Evolutionary conservation across 306 rosid species (phyloP).

Genomic region (Quercus bicolor): DNA sequence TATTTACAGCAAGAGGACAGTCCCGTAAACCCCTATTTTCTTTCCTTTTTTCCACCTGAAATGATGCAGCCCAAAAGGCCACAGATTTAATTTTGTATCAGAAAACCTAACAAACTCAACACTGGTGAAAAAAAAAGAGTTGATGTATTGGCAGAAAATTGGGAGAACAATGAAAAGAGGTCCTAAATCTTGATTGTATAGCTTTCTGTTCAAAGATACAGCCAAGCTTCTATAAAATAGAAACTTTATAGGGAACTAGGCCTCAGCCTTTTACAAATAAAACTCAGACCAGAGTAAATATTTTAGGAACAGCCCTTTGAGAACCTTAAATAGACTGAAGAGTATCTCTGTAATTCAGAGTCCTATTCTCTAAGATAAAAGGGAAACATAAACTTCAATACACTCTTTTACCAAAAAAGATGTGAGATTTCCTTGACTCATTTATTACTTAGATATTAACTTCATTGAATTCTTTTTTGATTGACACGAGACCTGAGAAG

Average conservation of each 20-base stretch:
- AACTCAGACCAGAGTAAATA: not conserved
- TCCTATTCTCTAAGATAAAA: no score
- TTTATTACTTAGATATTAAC: not conserved
- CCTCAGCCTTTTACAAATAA: not conserved
- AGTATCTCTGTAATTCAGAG: no score
- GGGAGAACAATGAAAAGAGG: not conserved
- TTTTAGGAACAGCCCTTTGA: no score
- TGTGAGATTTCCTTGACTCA: not conserved
- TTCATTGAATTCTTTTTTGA: not conserved
- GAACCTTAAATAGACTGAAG: no score
- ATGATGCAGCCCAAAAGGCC: not conserved
- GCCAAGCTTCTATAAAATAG: not conserved
- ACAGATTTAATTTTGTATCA: not conserved
- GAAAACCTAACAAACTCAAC: not conserved
- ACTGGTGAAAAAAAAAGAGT: not conserved
- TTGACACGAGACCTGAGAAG: not conserved
- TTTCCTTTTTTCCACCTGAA: not conserved
- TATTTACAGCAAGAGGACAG: not conserved
- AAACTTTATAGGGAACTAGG: not conserved
- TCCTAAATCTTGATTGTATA: not conserved
- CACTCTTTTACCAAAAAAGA: no score
- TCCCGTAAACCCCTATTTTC: not conserved
- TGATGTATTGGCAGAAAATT: not conserved
- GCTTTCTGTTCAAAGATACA: no score
- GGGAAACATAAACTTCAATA: no score